A percentile compares a stretch with the other conserved stretches of the same genome.
These are phyloP conservation scores for Plasmodium blacklocki DNA, from an alignment of 169 alveolate genomes.

Conservation along the genomic window DNA sequence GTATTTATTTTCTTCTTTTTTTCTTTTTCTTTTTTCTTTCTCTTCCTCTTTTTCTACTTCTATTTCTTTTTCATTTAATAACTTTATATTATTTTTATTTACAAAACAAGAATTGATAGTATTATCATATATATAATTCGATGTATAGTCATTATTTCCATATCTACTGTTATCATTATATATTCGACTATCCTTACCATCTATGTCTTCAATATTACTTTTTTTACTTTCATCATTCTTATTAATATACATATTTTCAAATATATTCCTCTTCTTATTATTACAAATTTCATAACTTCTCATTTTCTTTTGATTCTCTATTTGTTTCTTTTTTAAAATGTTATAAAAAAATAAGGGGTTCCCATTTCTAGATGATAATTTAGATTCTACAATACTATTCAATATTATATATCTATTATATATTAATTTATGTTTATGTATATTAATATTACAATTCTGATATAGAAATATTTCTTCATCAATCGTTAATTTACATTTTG, in stretches of 20 bases:
- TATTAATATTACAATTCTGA: constrained; percentile 71
- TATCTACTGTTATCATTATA: background rate
- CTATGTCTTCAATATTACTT: background rate
- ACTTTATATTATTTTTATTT: too few species aligned
- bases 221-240: background rate
- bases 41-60: too few species aligned
- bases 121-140: background rate
- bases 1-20: background rate
- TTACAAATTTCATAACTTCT: constrained; percentile 39
- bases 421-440: constrained; percentile 63
- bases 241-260: background rate
- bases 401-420: constrained; percentile 64
- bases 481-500: constrained; percentile 67
- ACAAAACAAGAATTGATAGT: too few species aligned
- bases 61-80: background rate
- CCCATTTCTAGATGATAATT: constrained; percentile 24
- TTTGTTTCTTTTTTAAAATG: constrained; percentile 56
- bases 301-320: constrained; percentile 65
- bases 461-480: constrained; percentile 75
- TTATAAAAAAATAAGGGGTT: constrained; percentile 65
- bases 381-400: constrained; percentile 54
- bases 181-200: background rate
- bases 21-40: background rate
- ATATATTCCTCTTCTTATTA: constrained; percentile 9
- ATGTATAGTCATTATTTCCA: background rate